A percentile compares a stretch with the other conserved stretches of the same genome.
Conservation (phyloP, 306 rosid species). For the Quercus variabilis region DNA sequence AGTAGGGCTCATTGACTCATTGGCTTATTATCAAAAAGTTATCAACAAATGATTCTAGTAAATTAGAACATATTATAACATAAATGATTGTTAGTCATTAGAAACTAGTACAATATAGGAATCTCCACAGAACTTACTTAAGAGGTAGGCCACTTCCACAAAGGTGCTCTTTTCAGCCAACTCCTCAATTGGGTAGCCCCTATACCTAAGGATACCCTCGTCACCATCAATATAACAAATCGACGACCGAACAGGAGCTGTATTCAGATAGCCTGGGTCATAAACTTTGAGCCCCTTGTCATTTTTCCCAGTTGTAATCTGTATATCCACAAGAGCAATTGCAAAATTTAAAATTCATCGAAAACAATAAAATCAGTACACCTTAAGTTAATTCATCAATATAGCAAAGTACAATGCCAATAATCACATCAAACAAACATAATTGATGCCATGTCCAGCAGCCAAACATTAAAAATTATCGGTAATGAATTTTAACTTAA, state of each 20-base stretch:
- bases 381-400: not conserved
- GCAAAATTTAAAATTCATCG: not conserved
- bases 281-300: slow-evolving; percentile 88
- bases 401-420: not conserved
- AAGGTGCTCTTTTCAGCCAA: slow-evolving; percentile 79
- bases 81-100: not conserved
- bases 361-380: not conserved
- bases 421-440: not conserved
- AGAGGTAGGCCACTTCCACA: slow-evolving; percentile 78
- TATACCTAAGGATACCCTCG: slow-evolving; percentile 82
- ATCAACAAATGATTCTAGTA: not conserved
- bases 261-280: slow-evolving; percentile 88
- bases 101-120: not conserved
- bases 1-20: too few relatives aligned
- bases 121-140: slow-evolving; percentile 41
- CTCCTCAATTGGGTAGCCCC: slow-evolving; percentile 91
- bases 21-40: not conserved
- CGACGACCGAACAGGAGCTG: slow-evolving; percentile 81
- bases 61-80: not conserved
- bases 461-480: not conserved
- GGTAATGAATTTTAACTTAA: not conserved
- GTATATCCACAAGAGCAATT: slow-evolving; percentile 5
- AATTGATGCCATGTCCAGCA: not conserved
- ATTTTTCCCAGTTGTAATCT: slow-evolving; percentile 65
- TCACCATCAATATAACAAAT: slow-evolving; percentile 88